These are phyloP conservation scores for Zygnema circumcarinatum DNA, from an alignment of 139 green algal genomes.

Conservation along the genomic window DNA sequence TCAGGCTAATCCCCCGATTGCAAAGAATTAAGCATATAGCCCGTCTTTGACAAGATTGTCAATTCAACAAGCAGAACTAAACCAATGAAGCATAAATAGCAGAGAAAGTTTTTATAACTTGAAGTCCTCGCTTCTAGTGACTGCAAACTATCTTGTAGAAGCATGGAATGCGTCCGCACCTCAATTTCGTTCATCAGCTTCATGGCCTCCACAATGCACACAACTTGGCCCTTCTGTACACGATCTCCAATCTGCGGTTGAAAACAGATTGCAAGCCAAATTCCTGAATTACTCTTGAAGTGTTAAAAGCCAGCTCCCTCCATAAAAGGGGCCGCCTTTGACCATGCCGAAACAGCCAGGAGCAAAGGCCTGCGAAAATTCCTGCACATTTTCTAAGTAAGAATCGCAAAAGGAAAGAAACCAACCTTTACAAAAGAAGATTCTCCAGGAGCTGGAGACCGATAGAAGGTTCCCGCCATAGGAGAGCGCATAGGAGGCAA, in stretches of 20 bases:
- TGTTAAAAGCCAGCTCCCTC: too few relatives aligned
- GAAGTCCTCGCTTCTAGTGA: too few relatives aligned
- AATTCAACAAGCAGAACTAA: conserved; percentile 16
- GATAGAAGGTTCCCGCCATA: conserved; percentile 84
- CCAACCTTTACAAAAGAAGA: conserved; percentile 81
- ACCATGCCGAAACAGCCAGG: too few relatives aligned
- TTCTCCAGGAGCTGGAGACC: conserved; percentile 87
- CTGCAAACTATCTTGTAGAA: too few relatives aligned
- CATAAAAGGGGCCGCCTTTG: too few relatives aligned
- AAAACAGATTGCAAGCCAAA: background rate
- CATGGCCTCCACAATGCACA: conserved; percentile 98
- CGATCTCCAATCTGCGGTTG: conserved; percentile 83
- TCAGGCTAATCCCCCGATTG: too few relatives aligned
- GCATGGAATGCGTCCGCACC: conserved; percentile 54
- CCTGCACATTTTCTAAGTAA: too few relatives aligned
- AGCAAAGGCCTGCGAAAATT: too few relatives aligned
- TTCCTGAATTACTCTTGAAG: too few relatives aligned
- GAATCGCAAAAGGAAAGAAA: background rate
- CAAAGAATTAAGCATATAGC: too few relatives aligned
- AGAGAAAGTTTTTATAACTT: background rate
- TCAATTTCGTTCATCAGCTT: conserved; percentile 99
- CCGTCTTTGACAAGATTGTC: too few relatives aligned
- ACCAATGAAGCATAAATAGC: background rate
- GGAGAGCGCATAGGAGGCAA: conserved; percentile 60
- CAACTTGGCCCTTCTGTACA: conserved; percentile 90